Base-by-base conservation (phyloP, 164 flowering plant species). In the Malania oleifera region DNA sequence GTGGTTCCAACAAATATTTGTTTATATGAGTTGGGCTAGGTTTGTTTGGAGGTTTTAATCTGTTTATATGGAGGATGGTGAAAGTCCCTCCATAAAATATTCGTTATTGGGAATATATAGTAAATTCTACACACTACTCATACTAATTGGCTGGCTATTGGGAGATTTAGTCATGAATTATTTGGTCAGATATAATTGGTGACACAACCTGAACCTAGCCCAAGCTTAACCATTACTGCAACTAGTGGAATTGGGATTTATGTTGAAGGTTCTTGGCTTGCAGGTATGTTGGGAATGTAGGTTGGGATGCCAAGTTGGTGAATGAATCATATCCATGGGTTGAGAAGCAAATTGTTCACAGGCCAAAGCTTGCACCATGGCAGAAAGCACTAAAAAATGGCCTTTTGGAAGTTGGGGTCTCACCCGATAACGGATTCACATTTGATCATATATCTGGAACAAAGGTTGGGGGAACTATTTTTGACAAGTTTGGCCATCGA, bases 391-490 rank as follows among this genome's bases (percentile, higher is more conserved):
- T 88, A 6, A 81, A 78, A 55, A 86, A 83, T 41, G 69, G 93
- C 41, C 86, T 95, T 6, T 60, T 95, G 43, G 90, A 88, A 25
- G 81, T 72, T 7, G 97, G 97, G 6, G 60, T 95, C 9, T 67
- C 84, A 0, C 99, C 99, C 27, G 82, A 64, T 57, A 95, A 95
- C 65, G 99, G 99, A 0, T 89, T 81, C 74, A 88, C 97, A 12
- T 86, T 69, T 46, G 96, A 95, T 46, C 99, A 95, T 65, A 24
- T 78, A 3, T 77, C 75, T 47, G 99, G 99, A 5, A 95, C 99
- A 61, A 95, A 95, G 67, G 72, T 88, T 39, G 97, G 99, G 11
- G 99, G 99, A 10, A 82, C 89, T 57, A 91, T 85, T 38, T 95
- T 95, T 31, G 90, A 86, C 52, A 39, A 69, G 13, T 68, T 57